Base-by-base conservation (phyloP, 2,329 filamentous ascomycete species). In the Calonectria pseudoturangicola region DNA sequence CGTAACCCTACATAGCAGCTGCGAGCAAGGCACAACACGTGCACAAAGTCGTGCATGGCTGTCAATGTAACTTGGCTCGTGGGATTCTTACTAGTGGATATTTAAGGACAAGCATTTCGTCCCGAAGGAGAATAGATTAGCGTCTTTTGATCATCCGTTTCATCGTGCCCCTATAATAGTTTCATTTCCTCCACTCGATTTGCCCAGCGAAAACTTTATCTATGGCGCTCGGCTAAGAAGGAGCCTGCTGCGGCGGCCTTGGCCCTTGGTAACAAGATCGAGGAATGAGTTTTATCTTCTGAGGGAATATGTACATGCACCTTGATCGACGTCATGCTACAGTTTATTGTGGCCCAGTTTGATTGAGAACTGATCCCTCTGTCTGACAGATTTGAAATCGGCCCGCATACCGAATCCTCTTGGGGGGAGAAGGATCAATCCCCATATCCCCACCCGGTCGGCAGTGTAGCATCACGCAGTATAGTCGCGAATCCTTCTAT, bases 121-220 rank as follows among this genome's bases (percentile, higher is more conserved):
- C 54, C 54, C 33, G 54, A 60, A 39, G 21, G 33, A 41, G 54
- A 41, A 60, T 60, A 16, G 54, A 60, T 60, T 18, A 41, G 54
- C 54, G 36, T 60, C n/a, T 60, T 60, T 39, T 60, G 54, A 60
- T 60, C 54, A 41, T 41, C 54, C 21, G 54, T 60, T 60, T 60
- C 54, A 60, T 60, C 33, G 13, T 60, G 54, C 33, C 54, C 54
- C 33, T 60, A 60, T 60, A 60, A 41, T 41, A 60, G 54, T 60
- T 60, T 60, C 54, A 41, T 25, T 41, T 30, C 27, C 36, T 60
- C 36, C 21, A 21, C 33, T 41, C 27, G 21, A 41, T 60, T 41
- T 41, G 12, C 21, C 54, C 54, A 36, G 21, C 9, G 13, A 18
- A 58, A 58, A 60, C 33, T 60, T 25, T 60, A 60, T 60, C 54